These are phyloP conservation scores for Scheffersomyces lignicola DNA, from an alignment of 1,139 yeast genomes.

Conservation along the genomic window DNA sequence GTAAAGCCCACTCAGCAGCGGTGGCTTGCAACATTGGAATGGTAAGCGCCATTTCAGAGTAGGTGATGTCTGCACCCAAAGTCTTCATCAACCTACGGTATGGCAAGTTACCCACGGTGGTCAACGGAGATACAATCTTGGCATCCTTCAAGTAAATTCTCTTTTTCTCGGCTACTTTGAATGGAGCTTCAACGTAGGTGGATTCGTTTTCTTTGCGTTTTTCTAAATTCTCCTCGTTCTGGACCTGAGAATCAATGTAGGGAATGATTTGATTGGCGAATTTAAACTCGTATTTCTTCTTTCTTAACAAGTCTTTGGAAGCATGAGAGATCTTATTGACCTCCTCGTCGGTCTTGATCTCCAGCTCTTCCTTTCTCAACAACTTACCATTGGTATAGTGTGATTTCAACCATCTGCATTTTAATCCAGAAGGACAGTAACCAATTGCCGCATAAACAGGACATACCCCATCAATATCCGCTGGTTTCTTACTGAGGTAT, in stretches of 20 bases:
- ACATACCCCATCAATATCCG: constrained; percentile 72
- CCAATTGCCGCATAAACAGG: constrained; percentile 85
- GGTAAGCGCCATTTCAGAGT: constrained; percentile 91
- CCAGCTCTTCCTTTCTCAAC: constrained; percentile 42
- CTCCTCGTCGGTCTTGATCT: constrained; percentile 44
- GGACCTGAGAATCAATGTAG: constrained; percentile 51
- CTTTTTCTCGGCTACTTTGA: constrained; percentile 79
- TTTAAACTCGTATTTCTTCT: constrained; percentile 59
- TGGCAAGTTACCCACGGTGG: constrained; percentile 97
- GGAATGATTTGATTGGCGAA: constrained; percentile 55
- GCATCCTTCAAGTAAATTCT: constrained; percentile 65
- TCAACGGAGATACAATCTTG: constrained; percentile 89
- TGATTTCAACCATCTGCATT: constrained; percentile 87
- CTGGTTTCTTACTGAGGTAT: constrained; percentile 66
- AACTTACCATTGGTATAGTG: constrained; percentile 57
- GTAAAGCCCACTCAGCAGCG: constrained; percentile 96
- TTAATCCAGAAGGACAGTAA: constrained; percentile 86
- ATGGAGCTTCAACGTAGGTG: constrained; percentile 73
- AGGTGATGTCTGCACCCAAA: constrained; percentile 90
- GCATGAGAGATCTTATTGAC: constrained; percentile 61
- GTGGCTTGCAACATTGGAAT: constrained; percentile 86
- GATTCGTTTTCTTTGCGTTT: constrained; percentile 34
- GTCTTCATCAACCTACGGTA: constrained; percentile 90
- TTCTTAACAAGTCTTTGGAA: constrained; percentile 57
- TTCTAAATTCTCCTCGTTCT: constrained; percentile 37